Percentiles rank a stretch among this genome's conserved stretches.
phyloP scores from a whole-genome alignment of 2,329 filamentous ascomycete species.

The Colletotrichum sp. region DNA sequence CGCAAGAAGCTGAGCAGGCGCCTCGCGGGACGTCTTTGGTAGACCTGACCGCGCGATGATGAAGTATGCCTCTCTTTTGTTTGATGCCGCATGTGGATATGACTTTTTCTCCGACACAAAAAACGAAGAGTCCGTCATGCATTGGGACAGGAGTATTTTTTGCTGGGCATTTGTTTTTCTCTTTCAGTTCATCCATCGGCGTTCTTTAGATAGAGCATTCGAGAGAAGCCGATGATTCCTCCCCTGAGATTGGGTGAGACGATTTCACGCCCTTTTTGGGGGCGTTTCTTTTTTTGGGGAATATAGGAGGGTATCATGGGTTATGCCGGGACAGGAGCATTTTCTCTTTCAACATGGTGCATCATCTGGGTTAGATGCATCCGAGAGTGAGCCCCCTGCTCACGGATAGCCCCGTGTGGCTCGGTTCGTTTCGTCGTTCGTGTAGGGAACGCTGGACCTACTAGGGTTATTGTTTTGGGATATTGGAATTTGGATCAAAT shows the following conservation, averaged over 20 bases:
- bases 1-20: conserved; percentile 45
- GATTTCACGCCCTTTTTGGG: background rate
- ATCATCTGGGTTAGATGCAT: background rate
- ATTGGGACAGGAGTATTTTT: conserved; percentile 14
- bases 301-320: background rate
- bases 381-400: background rate
- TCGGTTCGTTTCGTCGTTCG: background rate
- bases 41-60: background rate
- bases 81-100: background rate
- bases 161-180: background rate
- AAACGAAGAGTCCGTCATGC: conserved; percentile 6
- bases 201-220: conserved; percentile 12
- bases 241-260: background rate
- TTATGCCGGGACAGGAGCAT: background rate
- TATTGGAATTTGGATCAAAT: background rate
- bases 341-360: background rate
- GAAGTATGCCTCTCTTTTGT: background rate
- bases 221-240: conserved; percentile 5
- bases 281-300: background rate
- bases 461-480: background rate
- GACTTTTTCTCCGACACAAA: background rate
- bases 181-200: conserved; percentile 6
- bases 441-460: background rate
- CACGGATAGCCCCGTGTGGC: background rate
- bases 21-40: conserved; percentile 36